Conservation (phyloP, 1,284 basidiomycete genomes). For the Fomitopsis pinicola region DNA sequence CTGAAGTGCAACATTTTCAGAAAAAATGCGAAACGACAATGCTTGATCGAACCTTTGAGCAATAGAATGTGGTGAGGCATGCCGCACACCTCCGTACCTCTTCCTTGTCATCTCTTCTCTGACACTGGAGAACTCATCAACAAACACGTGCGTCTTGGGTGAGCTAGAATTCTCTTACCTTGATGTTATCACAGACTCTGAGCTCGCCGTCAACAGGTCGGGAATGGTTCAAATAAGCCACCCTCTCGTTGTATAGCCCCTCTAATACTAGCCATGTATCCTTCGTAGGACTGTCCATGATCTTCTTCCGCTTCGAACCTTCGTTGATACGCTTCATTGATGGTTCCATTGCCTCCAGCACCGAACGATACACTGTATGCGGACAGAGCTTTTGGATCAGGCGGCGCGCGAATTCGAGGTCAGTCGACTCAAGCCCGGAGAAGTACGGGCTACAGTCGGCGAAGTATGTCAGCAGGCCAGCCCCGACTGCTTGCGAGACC, state of each 20-base stretch:
- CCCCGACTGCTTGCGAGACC: slow-evolving; percentile 29
- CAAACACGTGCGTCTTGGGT: no score
- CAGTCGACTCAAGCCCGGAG: not conserved
- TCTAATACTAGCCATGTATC: slow-evolving; percentile 20
- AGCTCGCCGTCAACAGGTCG: no score
- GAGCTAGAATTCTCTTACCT: no score
- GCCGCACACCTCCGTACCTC: slow-evolving; percentile 31
- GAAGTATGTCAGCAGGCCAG: slow-evolving; percentile 32
- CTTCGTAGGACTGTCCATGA: slow-evolving; percentile 19
- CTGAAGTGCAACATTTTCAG: not conserved
- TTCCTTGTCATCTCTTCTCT: not conserved
- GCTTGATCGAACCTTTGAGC: slow-evolving; percentile 25
- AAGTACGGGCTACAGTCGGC: slow-evolving; percentile 27
- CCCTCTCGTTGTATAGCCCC: slow-evolving; percentile 20
- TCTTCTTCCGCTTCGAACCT: slow-evolving; percentile 11
- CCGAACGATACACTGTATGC: no score
- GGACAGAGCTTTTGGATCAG: no score
- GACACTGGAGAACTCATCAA: no score
- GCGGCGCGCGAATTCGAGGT: no score
- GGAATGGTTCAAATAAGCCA: no score
- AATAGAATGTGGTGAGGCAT: slow-evolving; percentile 33
- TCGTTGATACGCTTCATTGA: not conserved
- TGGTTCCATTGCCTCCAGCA: no score
- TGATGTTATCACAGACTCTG: no score
- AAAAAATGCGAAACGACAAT: not conserved